Evolutionary conservation across 352 stramenopile genomes (phyloP).

Genomic region (Elongisporangium senticosum): DNA sequence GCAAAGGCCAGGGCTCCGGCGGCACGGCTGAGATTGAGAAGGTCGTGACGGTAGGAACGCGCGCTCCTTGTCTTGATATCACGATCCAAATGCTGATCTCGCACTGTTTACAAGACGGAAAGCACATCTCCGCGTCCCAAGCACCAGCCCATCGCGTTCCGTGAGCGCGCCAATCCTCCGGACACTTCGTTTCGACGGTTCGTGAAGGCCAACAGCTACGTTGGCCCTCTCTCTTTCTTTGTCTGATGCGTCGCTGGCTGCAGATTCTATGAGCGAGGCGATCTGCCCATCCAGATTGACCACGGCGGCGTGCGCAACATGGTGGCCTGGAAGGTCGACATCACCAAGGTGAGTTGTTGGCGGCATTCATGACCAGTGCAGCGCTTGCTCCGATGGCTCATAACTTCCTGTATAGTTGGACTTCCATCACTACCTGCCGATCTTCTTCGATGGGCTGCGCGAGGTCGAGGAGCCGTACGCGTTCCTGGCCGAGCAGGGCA

Average conservation of each 20-base stretch:
- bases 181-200: constrained; percentile 77
- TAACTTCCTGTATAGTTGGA: constrained; percentile 72
- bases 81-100: neutral
- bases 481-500: constrained; percentile 94
- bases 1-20: constrained; percentile 84
- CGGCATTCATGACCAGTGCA: neutral
- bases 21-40: constrained; percentile 76
- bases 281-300: constrained; percentile 96
- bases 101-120: constrained; percentile 25
- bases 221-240: neutral
- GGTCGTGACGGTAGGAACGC: constrained; percentile 19
- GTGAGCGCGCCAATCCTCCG: constrained; percentile 92
- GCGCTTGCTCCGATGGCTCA: neutral
- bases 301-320: constrained; percentile 95
- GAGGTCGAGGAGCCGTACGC: constrained; percentile 96
- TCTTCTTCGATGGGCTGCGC: constrained; percentile 97
- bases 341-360: constrained; percentile 72
- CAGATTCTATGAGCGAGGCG: constrained; percentile 91
- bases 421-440: constrained; percentile 98
- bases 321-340: constrained; percentile 96
- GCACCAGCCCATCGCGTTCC: constrained; percentile 79
- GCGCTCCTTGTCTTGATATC: neutral
- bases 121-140: constrained; percentile 40
- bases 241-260: neutral
- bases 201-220: neutral